These are phyloP conservation scores for Alternaria panax DNA, from an alignment of 2,329 filamentous ascomycete species.

Conservation along the genomic window DNA sequence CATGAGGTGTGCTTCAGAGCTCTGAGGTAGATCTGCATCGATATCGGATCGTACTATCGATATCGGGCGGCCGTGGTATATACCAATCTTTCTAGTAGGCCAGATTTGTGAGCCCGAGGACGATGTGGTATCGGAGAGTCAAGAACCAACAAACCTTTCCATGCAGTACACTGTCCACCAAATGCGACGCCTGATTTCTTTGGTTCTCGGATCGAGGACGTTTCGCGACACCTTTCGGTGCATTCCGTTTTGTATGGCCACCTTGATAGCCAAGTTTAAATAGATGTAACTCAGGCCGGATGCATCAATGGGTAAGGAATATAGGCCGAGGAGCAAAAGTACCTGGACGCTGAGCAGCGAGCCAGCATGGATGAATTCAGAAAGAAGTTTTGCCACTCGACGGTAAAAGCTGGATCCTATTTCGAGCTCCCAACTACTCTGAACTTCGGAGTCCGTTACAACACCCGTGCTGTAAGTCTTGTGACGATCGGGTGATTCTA, in stretches of 20 bases:
- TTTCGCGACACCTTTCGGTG: conserved; percentile 53
- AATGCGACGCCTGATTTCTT: conserved; percentile 20
- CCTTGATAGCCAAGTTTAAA: conserved; percentile 62
- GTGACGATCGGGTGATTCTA: conserved; percentile 16
- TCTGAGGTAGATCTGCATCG: conserved; percentile 16
- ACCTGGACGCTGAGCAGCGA: conserved; percentile 67
- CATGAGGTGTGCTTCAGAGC: neutral
- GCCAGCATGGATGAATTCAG: conserved; percentile 64
- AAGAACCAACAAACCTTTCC: conserved; percentile 16
- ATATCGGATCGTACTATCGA: conserved; percentile 20
- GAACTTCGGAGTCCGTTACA: neutral
- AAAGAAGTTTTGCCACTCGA: conserved; percentile 62
- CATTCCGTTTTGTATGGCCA: conserved; percentile 68
- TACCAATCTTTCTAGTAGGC: conserved; percentile 16
- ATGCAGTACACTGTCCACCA: conserved; percentile 26
- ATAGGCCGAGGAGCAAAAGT: conserved; percentile 64
- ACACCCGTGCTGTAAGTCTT: neutral
- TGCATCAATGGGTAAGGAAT: conserved; percentile 63
- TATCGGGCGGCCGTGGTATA: conserved; percentile 22
- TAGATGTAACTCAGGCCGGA: conserved; percentile 66
- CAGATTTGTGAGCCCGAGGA: neutral
- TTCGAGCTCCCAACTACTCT: conserved; percentile 16
- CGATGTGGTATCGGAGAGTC: neutral
- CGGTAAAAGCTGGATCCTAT: conserved; percentile 52
- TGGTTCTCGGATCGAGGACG: conserved; percentile 9